phyloP scores from a whole-genome alignment of 352 stramenopile genomes.

The Lagenidium giganteum region DNA sequence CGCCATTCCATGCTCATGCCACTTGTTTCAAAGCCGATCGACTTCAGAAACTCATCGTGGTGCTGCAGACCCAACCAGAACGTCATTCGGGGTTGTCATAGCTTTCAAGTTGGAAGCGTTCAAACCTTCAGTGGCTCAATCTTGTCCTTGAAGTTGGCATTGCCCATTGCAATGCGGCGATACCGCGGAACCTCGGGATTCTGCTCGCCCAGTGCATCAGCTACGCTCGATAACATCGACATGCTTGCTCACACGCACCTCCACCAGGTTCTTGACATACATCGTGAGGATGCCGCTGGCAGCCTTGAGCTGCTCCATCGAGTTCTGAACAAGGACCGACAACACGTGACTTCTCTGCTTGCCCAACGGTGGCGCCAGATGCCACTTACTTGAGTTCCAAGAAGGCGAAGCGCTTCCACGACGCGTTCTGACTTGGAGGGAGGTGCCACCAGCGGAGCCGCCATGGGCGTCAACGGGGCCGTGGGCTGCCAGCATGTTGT shows the following conservation, averaged over 20 bases:
- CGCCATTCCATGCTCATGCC: conserved; percentile 72
- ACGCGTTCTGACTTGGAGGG: too few relatives aligned
- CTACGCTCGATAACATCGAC: background rate
- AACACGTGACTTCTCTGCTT: too few relatives aligned
- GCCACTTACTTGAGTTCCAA: too few relatives aligned
- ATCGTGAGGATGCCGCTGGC: conserved; percentile 61
- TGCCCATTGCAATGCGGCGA: conserved; percentile 54
- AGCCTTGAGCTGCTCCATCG: conserved; percentile 51
- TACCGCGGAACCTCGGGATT: conserved; percentile 69
- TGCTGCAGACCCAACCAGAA: too few relatives aligned
- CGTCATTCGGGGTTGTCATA: too few relatives aligned
- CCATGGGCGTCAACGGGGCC: too few relatives aligned
- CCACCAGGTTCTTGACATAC: conserved; percentile 75
- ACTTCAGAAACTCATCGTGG: conserved; percentile 57
- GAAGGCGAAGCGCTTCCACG: too few relatives aligned
- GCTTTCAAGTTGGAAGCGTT: too few relatives aligned
- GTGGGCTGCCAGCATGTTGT: too few relatives aligned
- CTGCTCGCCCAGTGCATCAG: too few relatives aligned
- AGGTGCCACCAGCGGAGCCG: too few relatives aligned
- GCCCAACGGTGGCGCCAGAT: too few relatives aligned
- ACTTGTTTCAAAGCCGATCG: conserved; percentile 58
- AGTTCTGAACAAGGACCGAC: conserved; percentile 28
- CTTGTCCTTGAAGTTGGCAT: conserved; percentile 74
- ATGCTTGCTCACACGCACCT: conserved; percentile 25
- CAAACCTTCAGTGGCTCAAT: conserved; percentile 64